phyloP scores from a whole-genome alignment of 192 early-diverging fungal genomes.

The Coemansia sp. region DNA sequence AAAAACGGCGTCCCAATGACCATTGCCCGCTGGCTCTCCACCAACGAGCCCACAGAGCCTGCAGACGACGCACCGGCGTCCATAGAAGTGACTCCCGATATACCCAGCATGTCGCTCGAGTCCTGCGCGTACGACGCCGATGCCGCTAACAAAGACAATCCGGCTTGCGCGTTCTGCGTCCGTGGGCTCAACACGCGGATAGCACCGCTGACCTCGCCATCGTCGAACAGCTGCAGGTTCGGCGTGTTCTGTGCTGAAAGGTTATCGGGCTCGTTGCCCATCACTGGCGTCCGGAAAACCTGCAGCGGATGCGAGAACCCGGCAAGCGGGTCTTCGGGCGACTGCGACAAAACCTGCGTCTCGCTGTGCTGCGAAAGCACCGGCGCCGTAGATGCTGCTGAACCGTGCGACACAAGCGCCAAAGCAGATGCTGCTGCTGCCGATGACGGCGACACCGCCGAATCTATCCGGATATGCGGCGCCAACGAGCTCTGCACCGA shows the following conservation, averaged over 20 bases:
- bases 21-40: conserved; percentile 12
- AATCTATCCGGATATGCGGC: not conserved
- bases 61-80: not conserved
- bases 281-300: conserved; percentile 50
- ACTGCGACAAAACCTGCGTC: conserved; percentile 18
- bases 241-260: conserved; percentile 24
- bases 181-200: conserved; percentile 41
- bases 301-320: conserved; percentile 43
- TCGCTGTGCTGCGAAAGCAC: conserved; percentile 6
- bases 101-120: not conserved
- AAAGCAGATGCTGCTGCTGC: conserved; percentile 7
- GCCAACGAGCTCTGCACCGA: not conserved
- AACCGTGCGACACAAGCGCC: not conserved
- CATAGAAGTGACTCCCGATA: not conserved
- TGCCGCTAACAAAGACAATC: conserved; percentile 46
- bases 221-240: conserved; percentile 40
- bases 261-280: conserved; percentile 22
- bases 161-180: conserved; percentile 50
- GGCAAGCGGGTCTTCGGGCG: conserved; percentile 15
- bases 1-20: conserved; percentile 35
- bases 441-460: conserved; percentile 11
- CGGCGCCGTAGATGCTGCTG: not conserved
- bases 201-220: conserved; percentile 24
- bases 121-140: conserved; percentile 43
- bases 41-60: conserved; percentile 11